Evolutionary conservation across 1,284 basidiomycete species (phyloP).

Genomic region (Sporisorium scitamineum): DNA sequence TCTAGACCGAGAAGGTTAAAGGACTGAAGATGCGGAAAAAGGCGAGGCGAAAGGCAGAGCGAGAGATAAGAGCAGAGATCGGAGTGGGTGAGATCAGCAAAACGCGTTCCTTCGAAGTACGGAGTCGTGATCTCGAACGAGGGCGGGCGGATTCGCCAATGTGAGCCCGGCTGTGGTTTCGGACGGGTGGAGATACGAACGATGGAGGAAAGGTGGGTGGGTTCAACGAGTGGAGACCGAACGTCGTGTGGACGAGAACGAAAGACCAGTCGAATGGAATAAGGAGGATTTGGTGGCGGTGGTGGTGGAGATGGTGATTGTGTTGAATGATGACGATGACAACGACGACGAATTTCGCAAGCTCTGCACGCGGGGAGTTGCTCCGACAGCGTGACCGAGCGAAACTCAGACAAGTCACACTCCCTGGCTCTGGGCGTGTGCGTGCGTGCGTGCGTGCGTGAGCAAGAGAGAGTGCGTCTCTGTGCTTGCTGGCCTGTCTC

Average conservation of each 20-base stretch:
- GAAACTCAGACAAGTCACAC: constrained; percentile 18
- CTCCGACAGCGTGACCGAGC: constrained; percentile 16
- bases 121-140: not conserved
- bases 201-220: constrained; percentile 1
- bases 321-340: constrained; percentile 9
- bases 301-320: constrained; percentile 18
- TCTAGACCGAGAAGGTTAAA: constrained; percentile 46
- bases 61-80: constrained; percentile 1
- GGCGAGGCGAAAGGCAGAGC: not conserved
- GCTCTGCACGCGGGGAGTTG: constrained; percentile 28
- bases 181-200: constrained; percentile 31
- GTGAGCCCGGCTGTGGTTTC: not conserved
- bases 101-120: not conserved
- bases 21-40: not conserved
- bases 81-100: constrained; percentile 23
- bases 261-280: constrained; percentile 14
- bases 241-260: constrained; percentile 1
- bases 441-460: constrained; percentile 10
- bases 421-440: not conserved
- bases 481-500: not conserved
- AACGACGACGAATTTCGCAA: constrained; percentile 19
- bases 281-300: constrained; percentile 1
- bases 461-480: not conserved
- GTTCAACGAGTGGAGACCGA: not conserved
- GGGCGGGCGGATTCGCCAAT: not conserved